These are phyloP conservation scores for Noccaea bulbosa DNA, from an alignment of 345 rosid species.

Conservation along the genomic window DNA sequence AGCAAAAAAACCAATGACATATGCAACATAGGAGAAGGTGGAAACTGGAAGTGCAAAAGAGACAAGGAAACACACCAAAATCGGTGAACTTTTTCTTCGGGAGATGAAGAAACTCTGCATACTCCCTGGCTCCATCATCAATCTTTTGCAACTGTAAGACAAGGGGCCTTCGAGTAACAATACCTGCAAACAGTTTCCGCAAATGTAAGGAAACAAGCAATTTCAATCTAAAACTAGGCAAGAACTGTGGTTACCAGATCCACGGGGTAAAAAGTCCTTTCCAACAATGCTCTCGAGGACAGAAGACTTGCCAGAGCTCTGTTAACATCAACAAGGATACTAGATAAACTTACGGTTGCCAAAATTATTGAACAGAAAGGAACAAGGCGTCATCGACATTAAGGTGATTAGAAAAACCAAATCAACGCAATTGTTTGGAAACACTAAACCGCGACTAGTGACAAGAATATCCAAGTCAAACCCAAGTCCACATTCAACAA, in stretches of 20 bases:
- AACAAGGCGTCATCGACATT: neutral
- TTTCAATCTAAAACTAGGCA: neutral
- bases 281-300: constrained; percentile 97
- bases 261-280: constrained; percentile 99
- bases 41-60: constrained; percentile 6
- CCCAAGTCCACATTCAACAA: constrained; percentile 31
- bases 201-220: neutral
- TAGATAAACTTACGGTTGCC: constrained; percentile 4
- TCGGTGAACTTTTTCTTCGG: constrained; percentile 84
- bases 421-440: neutral
- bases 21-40: neutral
- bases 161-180: constrained; percentile 95
- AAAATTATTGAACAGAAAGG: neutral
- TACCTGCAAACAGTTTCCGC: constrained; percentile 56
- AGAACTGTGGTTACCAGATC: constrained; percentile 68
- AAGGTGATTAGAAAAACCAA: neutral
- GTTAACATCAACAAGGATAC: constrained; percentile 26
- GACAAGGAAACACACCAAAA: constrained; percentile 56
- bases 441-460: neutral
- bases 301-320: constrained; percentile 99
- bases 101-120: constrained; percentile 96
- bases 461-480: constrained; percentile 28
- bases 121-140: constrained; percentile 91
- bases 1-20: neutral
- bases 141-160: constrained; percentile 97